Evolutionary conservation across 345 rosid species (phyloP).

Genomic region (Hibiscus mutabilis): DNA sequence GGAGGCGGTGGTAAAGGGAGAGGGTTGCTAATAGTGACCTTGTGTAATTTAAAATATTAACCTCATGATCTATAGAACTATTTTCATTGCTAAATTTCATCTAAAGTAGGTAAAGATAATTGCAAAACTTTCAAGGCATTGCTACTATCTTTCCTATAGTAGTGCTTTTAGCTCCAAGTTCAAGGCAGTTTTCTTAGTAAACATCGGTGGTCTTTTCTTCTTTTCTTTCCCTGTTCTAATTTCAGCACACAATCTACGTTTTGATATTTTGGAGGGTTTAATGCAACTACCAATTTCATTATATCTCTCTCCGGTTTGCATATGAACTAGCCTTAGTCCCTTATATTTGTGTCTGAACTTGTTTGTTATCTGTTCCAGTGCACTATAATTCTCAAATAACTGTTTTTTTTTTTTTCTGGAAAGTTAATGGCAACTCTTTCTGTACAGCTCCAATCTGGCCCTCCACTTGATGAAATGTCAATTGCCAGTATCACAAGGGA

Average conservation of each 20-base stretch:
- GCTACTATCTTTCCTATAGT: background rate
- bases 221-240: background rate
- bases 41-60: background rate
- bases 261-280: background rate
- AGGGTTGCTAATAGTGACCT: background rate
- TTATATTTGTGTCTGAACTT: background rate
- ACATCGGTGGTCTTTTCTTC: background rate
- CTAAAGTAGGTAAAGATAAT: background rate
- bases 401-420: background rate
- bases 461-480: conserved; percentile 86
- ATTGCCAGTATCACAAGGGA: conserved; percentile 87
- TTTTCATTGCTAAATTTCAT: background rate
- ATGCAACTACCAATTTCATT: background rate
- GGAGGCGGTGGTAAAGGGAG: background rate
- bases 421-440: conserved; percentile 19
- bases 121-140: background rate
- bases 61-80: background rate
- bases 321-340: background rate
- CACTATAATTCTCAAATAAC: background rate
- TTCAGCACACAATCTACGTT: background rate
- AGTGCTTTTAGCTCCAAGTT: background rate
- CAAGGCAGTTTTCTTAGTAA: background rate
- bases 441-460: conserved; percentile 87
- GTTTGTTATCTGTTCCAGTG: background rate
- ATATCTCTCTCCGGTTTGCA: background rate